Percentiles rank a stretch among this genome's conserved stretches.
Conservation (phyloP, 768 basidiomycete species). For the Kwoniella europaea region DNA sequence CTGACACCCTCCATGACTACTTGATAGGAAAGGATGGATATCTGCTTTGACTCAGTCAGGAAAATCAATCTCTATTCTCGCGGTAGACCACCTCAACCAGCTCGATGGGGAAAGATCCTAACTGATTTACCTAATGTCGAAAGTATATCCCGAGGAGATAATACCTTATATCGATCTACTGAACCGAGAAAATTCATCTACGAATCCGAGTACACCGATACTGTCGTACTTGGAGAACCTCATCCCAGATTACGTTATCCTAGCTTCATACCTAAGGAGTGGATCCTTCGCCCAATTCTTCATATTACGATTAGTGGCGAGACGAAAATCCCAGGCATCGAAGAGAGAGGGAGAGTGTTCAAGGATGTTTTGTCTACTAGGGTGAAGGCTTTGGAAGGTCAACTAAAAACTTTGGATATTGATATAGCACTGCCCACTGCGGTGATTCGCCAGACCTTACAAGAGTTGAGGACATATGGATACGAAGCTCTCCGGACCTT, state of each 20-base stretch:
- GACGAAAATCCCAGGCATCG: neutral
- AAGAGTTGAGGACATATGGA: too few relatives aligned
- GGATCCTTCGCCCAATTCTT: neutral
- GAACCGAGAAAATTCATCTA: neutral
- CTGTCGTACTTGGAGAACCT: neutral
- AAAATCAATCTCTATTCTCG: neutral
- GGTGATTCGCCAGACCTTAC: too few relatives aligned
- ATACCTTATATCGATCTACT: neutral
- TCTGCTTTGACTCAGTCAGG: neutral
- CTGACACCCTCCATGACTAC: neutral
- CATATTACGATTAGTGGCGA: neutral
- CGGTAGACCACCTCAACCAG: neutral
- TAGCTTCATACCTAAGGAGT: neutral
- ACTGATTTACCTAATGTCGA: neutral
- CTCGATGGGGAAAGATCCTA: neutral
- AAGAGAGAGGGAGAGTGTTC: neutral
- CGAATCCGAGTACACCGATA: neutral
- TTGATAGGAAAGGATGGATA: neutral
- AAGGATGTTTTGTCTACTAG: neutral
- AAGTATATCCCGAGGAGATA: neutral
- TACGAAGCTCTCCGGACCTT: too few relatives aligned
- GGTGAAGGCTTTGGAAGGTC: neutral
- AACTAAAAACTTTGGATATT: neutral
- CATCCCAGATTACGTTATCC: neutral
- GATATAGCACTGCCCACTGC: neutral